phyloP scores from a whole-genome alignment of 2,329 filamentous ascomycete genomes.

The Myriosclerotinia duriaeana region DNA sequence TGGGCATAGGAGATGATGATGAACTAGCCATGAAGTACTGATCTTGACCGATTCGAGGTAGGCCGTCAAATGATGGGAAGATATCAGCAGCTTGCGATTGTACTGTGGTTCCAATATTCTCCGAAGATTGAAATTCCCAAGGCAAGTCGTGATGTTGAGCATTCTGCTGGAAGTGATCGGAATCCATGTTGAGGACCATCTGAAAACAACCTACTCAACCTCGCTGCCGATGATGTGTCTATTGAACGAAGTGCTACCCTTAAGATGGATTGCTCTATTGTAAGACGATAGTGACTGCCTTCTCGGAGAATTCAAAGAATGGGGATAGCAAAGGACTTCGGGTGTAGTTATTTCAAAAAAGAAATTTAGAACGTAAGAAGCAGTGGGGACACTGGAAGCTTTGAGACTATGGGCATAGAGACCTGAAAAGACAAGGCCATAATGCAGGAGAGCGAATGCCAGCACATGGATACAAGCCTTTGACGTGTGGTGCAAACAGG shows the following conservation, averaged over 20 bases:
- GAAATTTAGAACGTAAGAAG: conserved; percentile 15
- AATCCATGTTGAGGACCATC: conserved; percentile 35
- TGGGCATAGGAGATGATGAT: conserved; percentile 26
- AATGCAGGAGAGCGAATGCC: conserved; percentile 38
- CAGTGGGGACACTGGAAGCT: conserved; percentile 17
- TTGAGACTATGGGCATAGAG: conserved; percentile 25
- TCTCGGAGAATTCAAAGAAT: conserved; percentile 38
- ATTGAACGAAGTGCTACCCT: conserved; percentile 33
- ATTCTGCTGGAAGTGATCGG: conserved; percentile 32
- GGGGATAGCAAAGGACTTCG: conserved; percentile 37
- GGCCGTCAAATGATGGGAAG: conserved; percentile 35
- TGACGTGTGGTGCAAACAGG: conserved; percentile 37
- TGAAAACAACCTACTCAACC: conserved; percentile 28
- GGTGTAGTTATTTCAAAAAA: conserved; percentile 39
- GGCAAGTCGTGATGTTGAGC: conserved; percentile 32
- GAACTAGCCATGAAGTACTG: conserved; percentile 33
- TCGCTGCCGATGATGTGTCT: conserved; percentile 32
- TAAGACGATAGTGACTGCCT: conserved; percentile 33
- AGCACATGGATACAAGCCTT: conserved; percentile 38
- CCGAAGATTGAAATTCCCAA: conserved; percentile 32
- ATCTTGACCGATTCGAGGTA: conserved; percentile 31
- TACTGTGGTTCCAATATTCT: conserved; percentile 25
- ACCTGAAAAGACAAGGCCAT: conserved; percentile 32
- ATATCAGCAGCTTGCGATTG: conserved; percentile 29
- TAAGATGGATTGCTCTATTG: conserved; percentile 36